Conservation (phyloP, 768 basidiomycete genomes). For the Leccinum subgranulosum region DNA sequence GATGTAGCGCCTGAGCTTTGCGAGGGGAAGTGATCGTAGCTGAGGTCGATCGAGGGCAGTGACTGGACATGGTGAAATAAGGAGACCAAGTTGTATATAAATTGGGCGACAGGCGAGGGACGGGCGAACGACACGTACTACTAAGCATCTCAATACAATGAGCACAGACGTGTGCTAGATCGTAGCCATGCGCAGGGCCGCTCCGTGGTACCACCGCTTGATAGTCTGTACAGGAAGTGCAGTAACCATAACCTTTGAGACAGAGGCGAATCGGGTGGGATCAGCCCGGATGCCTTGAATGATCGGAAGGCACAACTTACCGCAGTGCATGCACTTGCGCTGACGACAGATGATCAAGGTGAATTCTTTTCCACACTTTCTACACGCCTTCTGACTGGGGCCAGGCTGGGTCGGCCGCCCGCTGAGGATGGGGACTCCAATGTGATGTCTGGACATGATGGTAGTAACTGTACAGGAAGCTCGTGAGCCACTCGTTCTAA, state of each 20-base stretch:
- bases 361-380: conserved; percentile 76
- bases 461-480: background rate
- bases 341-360: conserved; percentile 61
- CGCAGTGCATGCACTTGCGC: conserved; percentile 72
- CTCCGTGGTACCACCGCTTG: conserved; percentile 74
- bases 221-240: conserved; percentile 70
- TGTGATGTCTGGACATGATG: conserved; percentile 19
- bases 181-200: conserved; percentile 54
- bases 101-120: background rate
- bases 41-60: conserved; percentile 62
- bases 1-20: conserved; percentile 66
- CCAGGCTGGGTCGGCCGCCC: conserved; percentile 46
- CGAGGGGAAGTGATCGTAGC: conserved; percentile 52
- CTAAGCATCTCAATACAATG: conserved; percentile 70
- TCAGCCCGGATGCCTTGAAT: background rate
- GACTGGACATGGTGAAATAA: conserved; percentile 38
- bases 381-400: conserved; percentile 41
- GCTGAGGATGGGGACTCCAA: conserved; percentile 70
- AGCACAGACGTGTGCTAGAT: conserved; percentile 62
- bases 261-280: background rate
- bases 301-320: conserved; percentile 36
- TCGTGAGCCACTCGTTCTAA: background rate
- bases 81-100: background rate
- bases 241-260: conserved; percentile 62
- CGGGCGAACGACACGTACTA: conserved; percentile 42